phyloP scores from a whole-genome alignment of 2,329 filamentous ascomycete species.

The Helminthosporium solani region DNA sequence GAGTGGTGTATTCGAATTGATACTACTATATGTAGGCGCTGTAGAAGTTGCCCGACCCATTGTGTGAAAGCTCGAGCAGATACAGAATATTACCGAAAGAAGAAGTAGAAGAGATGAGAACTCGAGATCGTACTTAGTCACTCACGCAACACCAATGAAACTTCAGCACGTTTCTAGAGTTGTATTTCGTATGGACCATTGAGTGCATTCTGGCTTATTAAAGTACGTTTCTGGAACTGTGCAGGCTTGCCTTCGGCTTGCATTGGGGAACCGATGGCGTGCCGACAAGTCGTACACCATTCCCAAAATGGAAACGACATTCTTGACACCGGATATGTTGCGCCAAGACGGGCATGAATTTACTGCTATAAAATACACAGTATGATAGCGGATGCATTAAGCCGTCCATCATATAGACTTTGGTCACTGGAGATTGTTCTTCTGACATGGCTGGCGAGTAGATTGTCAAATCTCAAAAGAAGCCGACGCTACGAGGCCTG shows the following conservation, averaged over 20 bases:
- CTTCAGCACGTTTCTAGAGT: no score
- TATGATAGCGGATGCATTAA: no score
- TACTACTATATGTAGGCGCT: not conserved
- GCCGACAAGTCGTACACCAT: conserved; percentile 3
- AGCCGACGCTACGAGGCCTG: no score
- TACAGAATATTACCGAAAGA: not conserved
- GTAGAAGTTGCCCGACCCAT: conserved; percentile 8
- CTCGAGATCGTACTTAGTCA: not conserved
- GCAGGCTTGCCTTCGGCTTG: conserved; percentile 4
- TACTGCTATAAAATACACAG: no score
- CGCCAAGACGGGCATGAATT: no score
- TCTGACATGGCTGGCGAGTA: no score
- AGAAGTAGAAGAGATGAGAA: not conserved
- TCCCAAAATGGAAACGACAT: not conserved
- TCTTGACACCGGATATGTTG: not conserved
- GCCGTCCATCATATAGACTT: not conserved
- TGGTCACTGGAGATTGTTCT: no score
- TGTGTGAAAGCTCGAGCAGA: not conserved
- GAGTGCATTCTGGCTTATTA: not conserved
- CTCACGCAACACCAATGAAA: no score
- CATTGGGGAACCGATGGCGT: conserved; percentile 10
- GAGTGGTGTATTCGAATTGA: conserved; percentile 9
- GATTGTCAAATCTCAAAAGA: no score
- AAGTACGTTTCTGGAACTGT: not conserved
- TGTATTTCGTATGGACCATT: no score